phyloP scores from a whole-genome alignment of 768 basidiomycete genomes.

The Tricholoma sp. region DNA sequence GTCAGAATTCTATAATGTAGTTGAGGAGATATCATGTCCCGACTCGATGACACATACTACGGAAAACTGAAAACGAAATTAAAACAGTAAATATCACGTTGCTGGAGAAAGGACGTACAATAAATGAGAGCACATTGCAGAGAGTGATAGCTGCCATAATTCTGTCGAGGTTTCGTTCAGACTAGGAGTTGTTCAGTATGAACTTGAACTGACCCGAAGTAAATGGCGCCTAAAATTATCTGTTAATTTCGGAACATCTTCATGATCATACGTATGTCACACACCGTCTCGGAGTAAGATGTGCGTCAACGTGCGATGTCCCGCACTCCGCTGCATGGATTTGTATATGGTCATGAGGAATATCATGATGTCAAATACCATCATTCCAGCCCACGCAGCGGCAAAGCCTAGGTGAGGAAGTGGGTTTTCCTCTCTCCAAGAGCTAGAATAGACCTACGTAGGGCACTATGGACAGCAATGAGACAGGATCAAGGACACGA shows the following conservation, averaged over 20 bases:
- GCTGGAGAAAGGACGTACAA: slow-evolving; percentile 11
- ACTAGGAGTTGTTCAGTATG: background rate
- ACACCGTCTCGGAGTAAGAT: slow-evolving; percentile 41
- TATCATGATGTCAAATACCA: slow-evolving; percentile 35
- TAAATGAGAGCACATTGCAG: slow-evolving; percentile 17
- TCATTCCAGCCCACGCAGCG: slow-evolving; percentile 34
- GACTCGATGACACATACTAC: slow-evolving; percentile 8
- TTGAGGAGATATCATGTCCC: background rate
- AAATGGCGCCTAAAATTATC: slow-evolving; percentile 29
- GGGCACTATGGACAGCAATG: slow-evolving; percentile 8
- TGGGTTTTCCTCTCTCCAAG: background rate
- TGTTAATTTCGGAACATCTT: background rate
- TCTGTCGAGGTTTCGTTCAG: slow-evolving; percentile 4
- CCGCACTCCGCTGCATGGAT: slow-evolving; percentile 20
- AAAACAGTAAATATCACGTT: background rate
- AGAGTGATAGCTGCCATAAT: slow-evolving; percentile 17
- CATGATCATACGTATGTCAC: slow-evolving; percentile 3
- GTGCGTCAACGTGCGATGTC: slow-evolving; percentile 19
- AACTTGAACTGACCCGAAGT: slow-evolving; percentile 30
- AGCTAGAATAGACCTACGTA: slow-evolving; percentile 9
- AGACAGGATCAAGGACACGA: background rate
- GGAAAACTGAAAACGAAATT: slow-evolving; percentile 7
- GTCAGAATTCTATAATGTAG: slow-evolving; percentile 11
- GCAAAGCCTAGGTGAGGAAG: slow-evolving; percentile 23
- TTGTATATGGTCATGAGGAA: slow-evolving; percentile 36